A percentile compares a stretch with the other conserved stretches of the same genome.
Conservation (phyloP, 345 rosid genomes). For the Citrus hindsii region DNA sequence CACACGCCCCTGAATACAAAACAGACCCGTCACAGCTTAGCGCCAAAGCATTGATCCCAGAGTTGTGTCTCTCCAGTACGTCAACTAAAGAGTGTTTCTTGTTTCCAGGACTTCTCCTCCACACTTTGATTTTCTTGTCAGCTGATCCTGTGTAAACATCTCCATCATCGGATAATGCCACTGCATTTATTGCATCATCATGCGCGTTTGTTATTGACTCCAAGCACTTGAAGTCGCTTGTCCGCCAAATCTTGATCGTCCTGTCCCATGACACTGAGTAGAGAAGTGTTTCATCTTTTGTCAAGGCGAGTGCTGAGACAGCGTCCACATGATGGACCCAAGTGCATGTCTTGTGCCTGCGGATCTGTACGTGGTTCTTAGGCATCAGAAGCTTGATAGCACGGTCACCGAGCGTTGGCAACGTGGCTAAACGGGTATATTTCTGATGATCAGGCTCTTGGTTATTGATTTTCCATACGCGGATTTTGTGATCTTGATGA, state of each 20-base stretch:
- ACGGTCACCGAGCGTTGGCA: conserved; percentile 83
- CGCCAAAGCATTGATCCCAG: conserved; percentile 82
- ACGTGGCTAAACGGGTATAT: conserved; percentile 64
- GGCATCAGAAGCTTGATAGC: conserved; percentile 53
- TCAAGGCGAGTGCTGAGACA: conserved; percentile 74
- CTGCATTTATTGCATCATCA: conserved; percentile 81
- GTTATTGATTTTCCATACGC: conserved; percentile 75
- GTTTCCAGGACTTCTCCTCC: conserved; percentile 55
- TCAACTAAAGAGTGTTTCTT: conserved; percentile 51
- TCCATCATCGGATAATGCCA: conserved; percentile 56
- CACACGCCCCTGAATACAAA: conserved; percentile 70
- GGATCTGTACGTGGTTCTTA: conserved; percentile 60
- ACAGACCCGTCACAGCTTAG: conserved; percentile 49
- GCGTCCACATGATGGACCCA: conserved; percentile 89
- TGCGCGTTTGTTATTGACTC: conserved; percentile 81
- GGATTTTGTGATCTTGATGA: conserved; percentile 92
- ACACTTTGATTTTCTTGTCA: conserved; percentile 70
- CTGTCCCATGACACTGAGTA: conserved; percentile 96
- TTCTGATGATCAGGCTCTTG: conserved; percentile 37
- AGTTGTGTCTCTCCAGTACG: conserved; percentile 58
- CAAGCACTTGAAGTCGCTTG: conserved; percentile 72
- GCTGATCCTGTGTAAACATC: conserved; percentile 84
- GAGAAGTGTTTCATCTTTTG: conserved; percentile 61
- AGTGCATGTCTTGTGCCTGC: conserved; percentile 72
- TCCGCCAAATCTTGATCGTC: conserved; percentile 86